Percentiles rank a stretch among this genome's conserved stretches.
These are phyloP conservation scores for Perkinsus chesapeaki DNA, from an alignment of 169 alveolate genomes.

Conservation along the genomic window DNA sequence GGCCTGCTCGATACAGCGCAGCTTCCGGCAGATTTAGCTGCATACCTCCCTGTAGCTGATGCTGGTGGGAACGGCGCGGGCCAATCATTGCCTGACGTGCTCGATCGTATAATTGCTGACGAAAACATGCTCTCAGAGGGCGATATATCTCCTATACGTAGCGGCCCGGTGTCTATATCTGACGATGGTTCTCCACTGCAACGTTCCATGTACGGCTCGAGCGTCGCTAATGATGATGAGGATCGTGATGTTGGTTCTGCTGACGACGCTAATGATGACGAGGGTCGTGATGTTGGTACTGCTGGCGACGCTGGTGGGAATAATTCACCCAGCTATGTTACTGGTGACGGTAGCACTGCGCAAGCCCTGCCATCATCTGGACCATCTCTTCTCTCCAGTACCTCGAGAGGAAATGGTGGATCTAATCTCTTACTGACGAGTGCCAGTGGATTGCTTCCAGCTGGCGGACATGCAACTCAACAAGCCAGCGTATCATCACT, in stretches of 20 bases:
- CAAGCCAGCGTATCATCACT: no score
- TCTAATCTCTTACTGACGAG: no score
- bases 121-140: background rate
- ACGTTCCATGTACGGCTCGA: no score
- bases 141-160: background rate
- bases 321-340: no score
- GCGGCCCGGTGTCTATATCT: background rate
- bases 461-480: no score
- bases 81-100: background rate
- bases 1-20: background rate
- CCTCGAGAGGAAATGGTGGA: no score
- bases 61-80: background rate
- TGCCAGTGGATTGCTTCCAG: no score
- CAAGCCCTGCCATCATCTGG: no score
- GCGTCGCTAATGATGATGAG: background rate
- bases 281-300: no score
- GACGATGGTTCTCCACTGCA: background rate
- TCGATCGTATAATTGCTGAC: background rate
- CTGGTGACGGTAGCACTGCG: no score
- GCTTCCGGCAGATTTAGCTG: background rate
- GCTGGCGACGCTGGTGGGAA: no score
- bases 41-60: background rate
- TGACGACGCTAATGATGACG: background rate
- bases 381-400: no score
- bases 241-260: background rate